Evolutionary conservation across 1,284 basidiomycete genomes (phyloP).

Genomic region (Trametes polyzona): DNA sequence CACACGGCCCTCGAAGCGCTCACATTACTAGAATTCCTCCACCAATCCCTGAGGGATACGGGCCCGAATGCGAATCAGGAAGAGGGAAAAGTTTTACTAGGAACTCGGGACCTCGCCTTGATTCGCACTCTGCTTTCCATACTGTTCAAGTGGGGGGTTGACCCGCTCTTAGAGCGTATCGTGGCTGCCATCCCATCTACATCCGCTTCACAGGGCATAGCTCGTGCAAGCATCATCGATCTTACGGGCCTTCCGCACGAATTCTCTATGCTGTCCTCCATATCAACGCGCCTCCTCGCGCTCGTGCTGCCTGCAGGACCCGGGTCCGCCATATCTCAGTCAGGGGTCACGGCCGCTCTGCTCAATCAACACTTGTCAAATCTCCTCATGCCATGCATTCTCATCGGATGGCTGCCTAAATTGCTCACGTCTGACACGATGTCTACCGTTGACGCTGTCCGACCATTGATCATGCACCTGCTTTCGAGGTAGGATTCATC

Average conservation of each 20-base stretch:
- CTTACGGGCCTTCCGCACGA: constrained; percentile 47
- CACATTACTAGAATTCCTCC: constrained; percentile 53
- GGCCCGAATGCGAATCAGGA: neutral
- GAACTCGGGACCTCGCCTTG: constrained; percentile 65
- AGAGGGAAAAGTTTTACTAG: constrained; percentile 39
- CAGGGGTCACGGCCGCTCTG: constrained; percentile 62
- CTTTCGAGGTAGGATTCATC: constrained; percentile 40
- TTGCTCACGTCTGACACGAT: constrained; percentile 46
- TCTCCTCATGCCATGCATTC: constrained; percentile 58
- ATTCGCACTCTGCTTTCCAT: constrained; percentile 68
- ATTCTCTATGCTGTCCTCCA: constrained; percentile 45
- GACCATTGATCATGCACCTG: constrained; percentile 57
- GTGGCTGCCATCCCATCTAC: constrained; percentile 45
- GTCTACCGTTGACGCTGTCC: constrained; percentile 40
- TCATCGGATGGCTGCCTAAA: constrained; percentile 73
- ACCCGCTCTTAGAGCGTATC: constrained; percentile 52
- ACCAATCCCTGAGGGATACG: constrained; percentile 43
- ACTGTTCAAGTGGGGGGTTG: constrained; percentile 70
- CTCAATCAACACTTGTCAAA: constrained; percentile 61
- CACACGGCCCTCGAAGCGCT: constrained; percentile 63
- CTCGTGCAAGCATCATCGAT: constrained; percentile 45
- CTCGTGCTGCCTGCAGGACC: constrained; percentile 57
- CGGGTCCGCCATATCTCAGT: constrained; percentile 50
- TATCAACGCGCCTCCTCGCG: constrained; percentile 47
- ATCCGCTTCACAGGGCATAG: constrained; percentile 19